Evolutionary conservation across 2,329 filamentous ascomycete genomes (phyloP).

Genomic region (Juglanconis sp.): DNA sequence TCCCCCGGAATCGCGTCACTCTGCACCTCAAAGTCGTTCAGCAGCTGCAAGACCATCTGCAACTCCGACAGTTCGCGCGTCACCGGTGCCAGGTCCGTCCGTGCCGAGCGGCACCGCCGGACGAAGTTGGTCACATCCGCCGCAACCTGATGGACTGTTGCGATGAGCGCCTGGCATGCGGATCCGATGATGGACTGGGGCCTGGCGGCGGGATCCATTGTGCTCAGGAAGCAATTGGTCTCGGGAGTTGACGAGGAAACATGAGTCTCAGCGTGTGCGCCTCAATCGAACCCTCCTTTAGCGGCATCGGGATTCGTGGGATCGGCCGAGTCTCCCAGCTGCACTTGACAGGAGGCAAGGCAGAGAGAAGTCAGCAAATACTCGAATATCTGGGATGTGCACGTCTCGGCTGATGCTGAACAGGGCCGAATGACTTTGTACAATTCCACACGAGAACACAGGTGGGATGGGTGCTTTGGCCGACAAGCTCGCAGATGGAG

Average conservation of each 20-base stretch:
- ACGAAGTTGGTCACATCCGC: conserved; percentile 21
- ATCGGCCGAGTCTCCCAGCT: no score
- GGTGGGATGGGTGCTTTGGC: not conserved
- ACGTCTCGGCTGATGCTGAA: no score
- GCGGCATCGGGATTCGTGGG: no score
- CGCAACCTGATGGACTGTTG: conserved; percentile 18
- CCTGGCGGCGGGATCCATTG: conserved; percentile 3
- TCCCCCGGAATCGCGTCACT: conserved; percentile 14
- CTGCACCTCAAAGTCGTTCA: conserved; percentile 20
- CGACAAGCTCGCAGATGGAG: not conserved
- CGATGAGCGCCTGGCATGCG: conserved; percentile 19
- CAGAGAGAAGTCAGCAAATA: not conserved
- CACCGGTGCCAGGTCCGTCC: conserved; percentile 21
- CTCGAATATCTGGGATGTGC: no score
- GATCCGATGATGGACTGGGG: conserved; percentile 13
- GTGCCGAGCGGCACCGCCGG: conserved; percentile 22
- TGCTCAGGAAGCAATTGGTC: not conserved
- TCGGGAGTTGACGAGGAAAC: no score
- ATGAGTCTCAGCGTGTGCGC: no score
- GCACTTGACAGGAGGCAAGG: no score
- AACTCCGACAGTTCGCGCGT: conserved; percentile 22
- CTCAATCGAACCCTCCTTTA: no score
- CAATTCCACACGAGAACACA: not conserved
- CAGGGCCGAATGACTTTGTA: not conserved
- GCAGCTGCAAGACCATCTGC: conserved; percentile 21